These are phyloP conservation scores for Erysiphe pulchra DNA, from an alignment of 2,329 filamentous ascomycete species.

Conservation along the genomic window DNA sequence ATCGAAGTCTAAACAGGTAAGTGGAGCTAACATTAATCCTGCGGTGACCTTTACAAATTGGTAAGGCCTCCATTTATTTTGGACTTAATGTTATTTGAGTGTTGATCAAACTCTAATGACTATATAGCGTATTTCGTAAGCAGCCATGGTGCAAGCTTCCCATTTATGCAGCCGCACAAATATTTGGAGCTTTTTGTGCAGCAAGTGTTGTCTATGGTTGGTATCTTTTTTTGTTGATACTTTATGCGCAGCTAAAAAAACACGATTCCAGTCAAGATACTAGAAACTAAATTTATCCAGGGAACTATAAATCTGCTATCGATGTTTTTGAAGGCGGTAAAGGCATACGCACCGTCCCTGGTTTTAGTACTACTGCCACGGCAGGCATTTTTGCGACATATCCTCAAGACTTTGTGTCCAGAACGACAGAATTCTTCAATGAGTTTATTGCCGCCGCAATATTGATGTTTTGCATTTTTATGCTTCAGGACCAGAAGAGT, in stretches of 20 bases:
- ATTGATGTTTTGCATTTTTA: slow-evolving; percentile 48
- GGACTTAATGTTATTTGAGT: neutral
- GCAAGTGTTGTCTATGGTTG: slow-evolving; percentile 19
- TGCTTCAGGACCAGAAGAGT: slow-evolving; percentile 33
- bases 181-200: slow-evolving; percentile 39
- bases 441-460: slow-evolving; percentile 43
- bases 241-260: neutral
- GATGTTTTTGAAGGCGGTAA: slow-evolving; percentile 35
- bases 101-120: neutral
- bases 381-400: slow-evolving; percentile 53
- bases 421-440: slow-evolving; percentile 42
- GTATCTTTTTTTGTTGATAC: neutral
- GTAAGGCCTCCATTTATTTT: slow-evolving; percentile 2
- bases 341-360: slow-evolving; percentile 33
- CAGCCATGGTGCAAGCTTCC: slow-evolving; percentile 46
- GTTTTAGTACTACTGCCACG: slow-evolving; percentile 18
- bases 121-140: slow-evolving; percentile 27
- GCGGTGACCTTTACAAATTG: slow-evolving; percentile 47
- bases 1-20: slow-evolving; percentile 1
- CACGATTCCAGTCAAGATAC: neutral
- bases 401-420: slow-evolving; percentile 35
- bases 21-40: slow-evolving; percentile 41
- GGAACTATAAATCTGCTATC: slow-evolving; percentile 39
- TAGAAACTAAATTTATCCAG: slow-evolving; percentile 10
- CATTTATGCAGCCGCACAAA: slow-evolving; percentile 35